Base-by-base conservation (phyloP, 495 filamentous ascomycete genomes). In the Talaromyces borbonicus region DNA sequence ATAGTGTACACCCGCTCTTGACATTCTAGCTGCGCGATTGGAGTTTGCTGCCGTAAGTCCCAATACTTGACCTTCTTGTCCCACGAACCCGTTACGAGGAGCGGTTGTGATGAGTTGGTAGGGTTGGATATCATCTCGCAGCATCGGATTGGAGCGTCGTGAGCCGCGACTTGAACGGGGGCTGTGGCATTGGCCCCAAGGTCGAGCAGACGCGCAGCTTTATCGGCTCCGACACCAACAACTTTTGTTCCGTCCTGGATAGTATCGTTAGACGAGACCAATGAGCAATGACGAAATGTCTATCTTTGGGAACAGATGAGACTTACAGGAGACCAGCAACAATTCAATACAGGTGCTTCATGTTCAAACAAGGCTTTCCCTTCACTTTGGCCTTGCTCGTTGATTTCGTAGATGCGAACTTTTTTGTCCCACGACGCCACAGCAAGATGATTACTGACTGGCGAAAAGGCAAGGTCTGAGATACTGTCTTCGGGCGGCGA, bases 1-100 rank as follows among this genome's bases (percentile, higher is more conserved):
- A 96, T 84, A 24, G 79, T 77, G 69, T 94, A 96, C 36, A 95
- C 74, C 40, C 89, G 80, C 52, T 96, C 87, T 49, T 83, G 81
- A 50, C 81, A 81, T 16, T 76, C 64, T 3, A 95, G 52, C 6
- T 67, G 67, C 5, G 74, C 84, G 39, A 84, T 78, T 8, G 87
- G 77, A 9, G 61, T 71, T 27, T 68, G 62, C 49, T 76, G 71
- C 14, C 88, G 81, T 39, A 95, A 61, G 60, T 97, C 90, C 90
- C 90, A 97, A 67, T 90, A 94, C 61, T 92, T 95, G 62, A 97
- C 68, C 1, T 81, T 92, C 70, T 92, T 93, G 67, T 97, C 90
- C 90, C 90, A 97, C 2, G 84, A 89, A 27, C 90, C 90, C 1
- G 90, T 92, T 19, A 90, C 80, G 24, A 95, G 72, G 59, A 92